phyloP scores from a whole-genome alignment of 2,329 filamentous ascomycete species.

The Fusarium longipes region DNA sequence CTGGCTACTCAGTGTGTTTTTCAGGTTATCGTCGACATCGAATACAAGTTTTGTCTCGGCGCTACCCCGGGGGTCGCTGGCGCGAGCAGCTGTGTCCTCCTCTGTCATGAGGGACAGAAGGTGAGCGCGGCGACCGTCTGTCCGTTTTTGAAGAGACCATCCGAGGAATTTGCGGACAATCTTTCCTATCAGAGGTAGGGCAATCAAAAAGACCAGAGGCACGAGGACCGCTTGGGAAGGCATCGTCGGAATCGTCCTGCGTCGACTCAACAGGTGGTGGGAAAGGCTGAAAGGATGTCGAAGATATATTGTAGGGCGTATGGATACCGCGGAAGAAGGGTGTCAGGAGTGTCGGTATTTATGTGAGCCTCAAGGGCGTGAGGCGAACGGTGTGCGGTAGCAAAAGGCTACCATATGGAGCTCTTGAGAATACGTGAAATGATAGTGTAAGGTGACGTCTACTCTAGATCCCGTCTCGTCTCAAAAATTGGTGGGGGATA shows the following conservation, averaged over 20 bases:
- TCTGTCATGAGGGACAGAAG: constrained; percentile 65
- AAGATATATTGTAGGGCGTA: not conserved
- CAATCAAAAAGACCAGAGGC: constrained; percentile 37
- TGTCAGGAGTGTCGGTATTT: not conserved
- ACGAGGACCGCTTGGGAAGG: constrained; percentile 23
- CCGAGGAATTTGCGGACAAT: constrained; percentile 62
- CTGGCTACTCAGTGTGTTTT: constrained; percentile 50
- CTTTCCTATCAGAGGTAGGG: constrained; percentile 42
- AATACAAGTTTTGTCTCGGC: constrained; percentile 72
- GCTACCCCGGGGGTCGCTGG: constrained; percentile 50
- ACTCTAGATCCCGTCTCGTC: constrained; percentile 21
- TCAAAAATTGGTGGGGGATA: constrained; percentile 35
- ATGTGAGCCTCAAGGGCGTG: constrained; percentile 19
- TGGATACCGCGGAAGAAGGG: not conserved
- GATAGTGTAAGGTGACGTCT: constrained; percentile 26
- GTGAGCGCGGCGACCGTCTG: constrained; percentile 68
- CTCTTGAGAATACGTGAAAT: constrained; percentile 10
- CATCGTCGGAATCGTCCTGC: constrained; percentile 11
- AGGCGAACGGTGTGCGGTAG: constrained; percentile 14
- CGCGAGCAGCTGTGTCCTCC: constrained; percentile 56
- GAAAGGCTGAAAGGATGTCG: not conserved
- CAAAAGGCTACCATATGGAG: constrained; percentile 20
- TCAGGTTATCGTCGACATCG: constrained; percentile 52
- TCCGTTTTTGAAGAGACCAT: constrained; percentile 71
- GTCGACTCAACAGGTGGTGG: not conserved